Base-by-base conservation (phyloP, 2,329 filamentous ascomycete species). In the Neonectria ditissima region DNA sequence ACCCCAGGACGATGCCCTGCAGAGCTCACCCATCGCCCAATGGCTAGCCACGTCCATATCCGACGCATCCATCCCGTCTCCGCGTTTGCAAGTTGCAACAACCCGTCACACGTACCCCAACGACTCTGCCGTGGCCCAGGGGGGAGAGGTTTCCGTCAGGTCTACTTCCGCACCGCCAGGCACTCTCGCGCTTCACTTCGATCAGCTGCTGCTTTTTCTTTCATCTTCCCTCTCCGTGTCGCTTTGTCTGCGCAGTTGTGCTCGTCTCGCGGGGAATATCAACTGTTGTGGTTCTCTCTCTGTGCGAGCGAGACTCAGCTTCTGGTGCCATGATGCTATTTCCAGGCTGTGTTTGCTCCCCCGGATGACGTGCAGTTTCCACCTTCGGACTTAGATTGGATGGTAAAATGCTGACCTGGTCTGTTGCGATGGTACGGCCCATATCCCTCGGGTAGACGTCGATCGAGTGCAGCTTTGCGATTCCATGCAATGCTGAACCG, bases 61-160 rank as follows among this genome's bases (percentile, higher is more conserved):
- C 39, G 24, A 43, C 22, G 28, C 54, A 30, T 41, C 26, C 32
- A 45, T 45, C 68, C 43, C 55, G 34, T 57, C 60, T 62, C 28
- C 66, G 61, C 62, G 68, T 74, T 71, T 70, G 62, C 55, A n/a
- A n/a, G n/a, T n/a, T n/a, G n/a, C n/a, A n/a, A n/a, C n/a, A 56
- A 59, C 57, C 45, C 54, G 67, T 74, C 69, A 39, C 63, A 74
- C 73, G 68, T 75, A 60, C 44, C 67, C 51, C 72, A 66, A 43
- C 71, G 63, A 70, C 62, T n/a, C 66, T 70, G 68, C 39, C 44
- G 73, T 75, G 65, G 59, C 65, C 60, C 58, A 68, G 54, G 61
- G 59, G 55, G 32, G 32, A n/a, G n/a, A n/a, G 37, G 37, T 14
- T 13, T 39, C 47, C 22, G 16, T 55, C 34, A 41, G 24, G 34